Evolutionary conservation across 2,329 filamentous ascomycete species (phyloP), one percentile per base, ranked within the genome.

Genomic region (Cercospora zeina): DNA sequence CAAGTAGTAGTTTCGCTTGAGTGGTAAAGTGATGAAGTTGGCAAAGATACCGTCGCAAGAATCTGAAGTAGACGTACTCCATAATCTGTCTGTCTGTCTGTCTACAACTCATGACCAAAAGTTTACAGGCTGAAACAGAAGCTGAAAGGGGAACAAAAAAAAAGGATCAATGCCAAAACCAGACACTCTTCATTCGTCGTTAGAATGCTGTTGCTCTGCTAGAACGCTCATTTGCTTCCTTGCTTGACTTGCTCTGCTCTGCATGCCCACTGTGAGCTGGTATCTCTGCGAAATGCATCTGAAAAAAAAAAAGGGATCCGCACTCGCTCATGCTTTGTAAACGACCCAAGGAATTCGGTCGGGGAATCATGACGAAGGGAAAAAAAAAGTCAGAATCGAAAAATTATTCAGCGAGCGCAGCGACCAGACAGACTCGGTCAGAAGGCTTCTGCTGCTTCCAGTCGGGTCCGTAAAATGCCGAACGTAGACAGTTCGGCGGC

Each of bases 391-490:
- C n/a, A 55, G 37, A 21, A 37, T 27, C 10, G 14, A 24, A 49
- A 49, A 24, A 34, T 19, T 34, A 11, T 42, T 45, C 36, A 62
- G 62, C 64, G 58, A 64, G 64, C 58, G 64, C 64, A 63, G 61
- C 64, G 64, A 67, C 65, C 65, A 67, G 63, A 67, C 65, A 59
- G 51, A 62, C 47, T 58, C 59, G 37, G 24, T 24, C 53, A 33
- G 47, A 51, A 51, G 47, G 21, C 16, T 51, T 51, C 47, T 30
- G 24, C 30, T 30, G 24, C 30, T 51, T 54, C 30, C 42, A 61
- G 58, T 59, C 33, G 42, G 54, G 50, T 47, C 49, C 58, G 13
- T 58, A 60, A 45, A 62, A 58, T 64, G 64, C 62, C 59, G 53
- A 56, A 37, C 54, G 19, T 24, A 51, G 54, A 55, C 58, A 8